Evolutionary conservation across 768 basidiomycete species (phyloP).

Genomic region (Panaeolus cyanescens): DNA sequence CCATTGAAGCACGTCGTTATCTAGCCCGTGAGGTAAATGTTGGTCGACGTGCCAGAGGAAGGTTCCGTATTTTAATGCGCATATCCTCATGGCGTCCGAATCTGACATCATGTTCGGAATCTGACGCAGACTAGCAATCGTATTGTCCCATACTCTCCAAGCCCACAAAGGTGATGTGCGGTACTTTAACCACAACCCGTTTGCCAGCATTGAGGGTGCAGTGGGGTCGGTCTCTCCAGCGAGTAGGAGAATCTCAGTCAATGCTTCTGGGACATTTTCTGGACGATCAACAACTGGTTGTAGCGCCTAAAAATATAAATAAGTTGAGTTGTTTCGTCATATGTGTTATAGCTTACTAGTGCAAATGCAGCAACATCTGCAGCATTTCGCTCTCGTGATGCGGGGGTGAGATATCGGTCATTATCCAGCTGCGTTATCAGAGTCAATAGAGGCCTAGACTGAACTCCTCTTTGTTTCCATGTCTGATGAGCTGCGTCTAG

Average conservation of each 20-base stretch:
- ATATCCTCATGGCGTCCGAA: conserved; percentile 43
- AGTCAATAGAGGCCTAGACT: conserved; percentile 63
- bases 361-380: conserved; percentile 64
- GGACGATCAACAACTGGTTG: conserved; percentile 43
- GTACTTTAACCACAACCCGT: conserved; percentile 83
- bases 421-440: conserved; percentile 68
- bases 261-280: conserved; percentile 43
- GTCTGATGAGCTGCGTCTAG: conserved; percentile 63
- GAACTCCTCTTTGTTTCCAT: conserved; percentile 66
- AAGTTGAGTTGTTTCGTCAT: neutral
- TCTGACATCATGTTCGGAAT: conserved; percentile 59
- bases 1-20: conserved; percentile 73
- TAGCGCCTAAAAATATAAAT: conserved; percentile 38
- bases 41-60: conserved; percentile 78
- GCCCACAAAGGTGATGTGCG: conserved; percentile 74
- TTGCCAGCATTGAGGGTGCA: conserved; percentile 71
- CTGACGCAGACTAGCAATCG: conserved; percentile 72
- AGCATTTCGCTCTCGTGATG: conserved; percentile 59
- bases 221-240: conserved; percentile 57
- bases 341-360: conserved; percentile 43
- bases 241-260: conserved; percentile 71
- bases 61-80: conserved; percentile 65
- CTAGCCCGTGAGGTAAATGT: conserved; percentile 73
- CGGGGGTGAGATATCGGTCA: conserved; percentile 52
- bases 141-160: conserved; percentile 85